Base-by-base conservation (phyloP, 176 grass and related monocot species). In the Zoysia japonica region DNA sequence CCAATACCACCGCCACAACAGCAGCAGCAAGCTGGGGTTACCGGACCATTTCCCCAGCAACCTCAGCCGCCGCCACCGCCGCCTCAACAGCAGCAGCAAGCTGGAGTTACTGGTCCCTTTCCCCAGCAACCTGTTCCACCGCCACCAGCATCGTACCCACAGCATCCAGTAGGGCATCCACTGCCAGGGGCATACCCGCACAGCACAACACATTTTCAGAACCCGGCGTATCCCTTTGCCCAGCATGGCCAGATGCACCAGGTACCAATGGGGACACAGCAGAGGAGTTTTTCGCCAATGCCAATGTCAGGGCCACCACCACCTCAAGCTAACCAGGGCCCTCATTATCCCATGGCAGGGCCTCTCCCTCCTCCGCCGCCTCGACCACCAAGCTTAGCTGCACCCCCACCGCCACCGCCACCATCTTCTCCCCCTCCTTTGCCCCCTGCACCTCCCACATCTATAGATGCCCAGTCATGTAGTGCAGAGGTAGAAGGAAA, bases 171-270 rank as follows among this genome's bases (percentile, higher is more conserved):
- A 84, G 71, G 81, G 81, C 61, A 16, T 60, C 74, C 72, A 12
- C 79, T 65, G 8, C 84, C 80, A 19, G 83, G 63, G 38, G 39
- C 71, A 7, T 89, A 81, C 47, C 87, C 80, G 54, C 90, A 87
- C 9, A 52, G 66, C 3, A 1, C 59, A 72, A 80, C 39, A 2
- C 54, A 62, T 7, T 67, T 68, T 28, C 84, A 80, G 52, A 85
- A 78, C 36, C 90, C 89, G 19, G 20, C 47, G 3, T 83, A 87
- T 67, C 78, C 82, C 13, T 89, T 79, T 56, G 61, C 41, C 38
- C 87, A 76, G 35, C 83, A 28, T 11, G 40, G 61, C 42, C 80
- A 78, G 53, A 67, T 75, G 84, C 67, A 74, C 57, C 87, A 72
- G 35, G 72, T 89, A 62, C 73, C 77, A 75, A 81, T 85, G 86